Conservation (phyloP, 306 rosid species). For the Acacia confusa region DNA sequence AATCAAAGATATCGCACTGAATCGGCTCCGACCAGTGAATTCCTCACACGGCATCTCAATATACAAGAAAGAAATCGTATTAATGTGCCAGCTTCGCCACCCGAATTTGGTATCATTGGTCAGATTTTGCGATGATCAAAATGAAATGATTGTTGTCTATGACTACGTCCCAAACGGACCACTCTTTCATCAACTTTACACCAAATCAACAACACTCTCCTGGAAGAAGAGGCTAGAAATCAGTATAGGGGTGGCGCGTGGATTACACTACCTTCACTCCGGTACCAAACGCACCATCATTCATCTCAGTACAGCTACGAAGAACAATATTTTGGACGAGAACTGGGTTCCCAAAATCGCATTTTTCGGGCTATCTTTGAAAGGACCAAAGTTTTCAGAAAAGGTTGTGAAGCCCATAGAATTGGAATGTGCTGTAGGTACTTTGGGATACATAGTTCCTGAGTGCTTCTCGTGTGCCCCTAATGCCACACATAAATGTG, state of each 20-base stretch:
- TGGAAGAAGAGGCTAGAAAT: background rate
- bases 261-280: slow-evolving; percentile 36
- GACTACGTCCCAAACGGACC: slow-evolving; percentile 28
- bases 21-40: background rate
- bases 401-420: background rate
- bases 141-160: slow-evolving; percentile 16
- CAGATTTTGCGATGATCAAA: background rate
- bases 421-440: slow-evolving; percentile 1
- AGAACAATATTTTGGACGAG: background rate
- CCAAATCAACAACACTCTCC: background rate
- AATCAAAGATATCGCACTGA: background rate
- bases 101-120: background rate
- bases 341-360: background rate
- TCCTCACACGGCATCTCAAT: background rate
- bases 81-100: background rate
- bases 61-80: background rate
- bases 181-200: background rate
- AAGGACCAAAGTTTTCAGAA: background rate
- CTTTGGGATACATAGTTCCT: background rate
- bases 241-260: background rate
- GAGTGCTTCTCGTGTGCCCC: background rate
- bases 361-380: background rate
- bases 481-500: slow-evolving; percentile 16
- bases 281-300: slow-evolving; percentile 23
- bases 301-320: background rate